Percentiles rank a stretch among this genome's conserved stretches.
These are phyloP conservation scores for Nakataea oryzae DNA, from an alignment of 2,329 filamentous ascomycete species.

Conservation along the genomic window DNA sequence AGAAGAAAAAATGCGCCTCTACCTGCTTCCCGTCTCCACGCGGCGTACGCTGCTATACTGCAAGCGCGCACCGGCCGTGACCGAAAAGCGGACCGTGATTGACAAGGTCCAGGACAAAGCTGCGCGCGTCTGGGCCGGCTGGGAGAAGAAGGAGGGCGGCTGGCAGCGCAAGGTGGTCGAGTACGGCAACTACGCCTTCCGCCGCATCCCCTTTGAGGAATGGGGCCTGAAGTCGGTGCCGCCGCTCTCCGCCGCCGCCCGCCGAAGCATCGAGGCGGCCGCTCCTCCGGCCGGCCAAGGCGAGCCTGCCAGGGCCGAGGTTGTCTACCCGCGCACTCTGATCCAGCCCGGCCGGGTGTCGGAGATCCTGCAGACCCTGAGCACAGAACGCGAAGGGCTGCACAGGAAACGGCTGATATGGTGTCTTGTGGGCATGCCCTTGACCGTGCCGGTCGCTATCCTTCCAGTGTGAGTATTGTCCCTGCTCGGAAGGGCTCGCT, in stretches of 20 bases:
- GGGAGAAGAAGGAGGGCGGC: slow-evolving; percentile 74
- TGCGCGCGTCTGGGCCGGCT: slow-evolving; percentile 68
- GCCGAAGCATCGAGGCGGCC: slow-evolving; percentile 45
- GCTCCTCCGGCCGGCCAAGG: not conserved
- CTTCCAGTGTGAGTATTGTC: slow-evolving; percentile 64
- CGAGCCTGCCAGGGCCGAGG: slow-evolving; percentile 54
- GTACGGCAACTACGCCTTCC: slow-evolving; percentile 78
- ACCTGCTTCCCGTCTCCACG: slow-evolving; percentile 86
- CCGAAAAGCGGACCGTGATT: slow-evolving; percentile 42
- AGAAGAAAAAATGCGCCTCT: slow-evolving; percentile 63
- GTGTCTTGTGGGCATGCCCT: slow-evolving; percentile 73
- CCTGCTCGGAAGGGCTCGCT: not conserved
- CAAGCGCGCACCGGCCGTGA: slow-evolving; percentile 54
- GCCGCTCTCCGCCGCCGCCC: slow-evolving; percentile 53
- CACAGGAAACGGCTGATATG: slow-evolving; percentile 70
- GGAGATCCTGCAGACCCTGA: slow-evolving; percentile 57
- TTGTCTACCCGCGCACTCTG: slow-evolving; percentile 66
- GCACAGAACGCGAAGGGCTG: slow-evolving; percentile 68
- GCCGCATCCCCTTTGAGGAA: slow-evolving; percentile 90
- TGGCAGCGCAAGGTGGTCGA: slow-evolving; percentile 84
- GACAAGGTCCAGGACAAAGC: slow-evolving; percentile 65
- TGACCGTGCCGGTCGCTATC: slow-evolving; percentile 71
- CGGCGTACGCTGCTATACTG: slow-evolving; percentile 87
- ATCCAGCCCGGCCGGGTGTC: slow-evolving; percentile 55
- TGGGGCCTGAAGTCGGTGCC: slow-evolving; percentile 96